Evolutionary conservation across 2,329 filamentous ascomycete species (phyloP).

Genomic region (Fusarium sp.): DNA sequence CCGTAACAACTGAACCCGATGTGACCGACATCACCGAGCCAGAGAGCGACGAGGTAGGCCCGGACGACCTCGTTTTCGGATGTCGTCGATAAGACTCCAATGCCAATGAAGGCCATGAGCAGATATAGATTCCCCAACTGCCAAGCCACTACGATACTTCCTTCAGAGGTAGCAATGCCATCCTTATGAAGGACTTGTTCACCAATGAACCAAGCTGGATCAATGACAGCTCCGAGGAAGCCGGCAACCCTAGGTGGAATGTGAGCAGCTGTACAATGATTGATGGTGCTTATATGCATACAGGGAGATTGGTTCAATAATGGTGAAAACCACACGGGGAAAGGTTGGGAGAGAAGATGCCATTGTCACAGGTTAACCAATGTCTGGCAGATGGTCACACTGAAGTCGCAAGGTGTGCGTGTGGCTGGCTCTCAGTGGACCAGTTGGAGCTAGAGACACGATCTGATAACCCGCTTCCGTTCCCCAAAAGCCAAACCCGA

Average conservation of each 20-base stretch:
- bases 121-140: conserved; percentile 79
- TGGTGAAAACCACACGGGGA: conserved; percentile 74
- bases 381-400: neutral
- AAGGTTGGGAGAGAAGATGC: conserved; percentile 71
- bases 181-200: conserved; percentile 66
- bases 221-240: conserved; percentile 65
- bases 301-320: conserved; percentile 77
- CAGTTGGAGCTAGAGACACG: neutral
- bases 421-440: neutral
- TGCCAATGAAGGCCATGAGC: conserved; percentile 72
- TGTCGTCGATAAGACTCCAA: conserved; percentile 73
- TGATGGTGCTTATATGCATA: conserved; percentile 52
- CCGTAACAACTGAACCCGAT: conserved; percentile 70
- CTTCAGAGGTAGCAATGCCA: conserved; percentile 53
- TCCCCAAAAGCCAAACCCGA: neutral
- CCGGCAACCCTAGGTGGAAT: conserved; percentile 65
- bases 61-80: conserved; percentile 74
- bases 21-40: conserved; percentile 76
- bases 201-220: conserved; percentile 71
- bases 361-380: conserved; percentile 55
- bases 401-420: conserved; percentile 6
- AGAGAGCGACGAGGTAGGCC: conserved; percentile 74
- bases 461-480: neutral
- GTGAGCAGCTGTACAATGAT: conserved; percentile 9
- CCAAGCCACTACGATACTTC: conserved; percentile 68